Evolutionary conservation across 2,329 filamentous ascomycete species (phyloP), one percentile per base, ranked within the genome.

Genomic region (Leptographium lundbergii): DNA sequence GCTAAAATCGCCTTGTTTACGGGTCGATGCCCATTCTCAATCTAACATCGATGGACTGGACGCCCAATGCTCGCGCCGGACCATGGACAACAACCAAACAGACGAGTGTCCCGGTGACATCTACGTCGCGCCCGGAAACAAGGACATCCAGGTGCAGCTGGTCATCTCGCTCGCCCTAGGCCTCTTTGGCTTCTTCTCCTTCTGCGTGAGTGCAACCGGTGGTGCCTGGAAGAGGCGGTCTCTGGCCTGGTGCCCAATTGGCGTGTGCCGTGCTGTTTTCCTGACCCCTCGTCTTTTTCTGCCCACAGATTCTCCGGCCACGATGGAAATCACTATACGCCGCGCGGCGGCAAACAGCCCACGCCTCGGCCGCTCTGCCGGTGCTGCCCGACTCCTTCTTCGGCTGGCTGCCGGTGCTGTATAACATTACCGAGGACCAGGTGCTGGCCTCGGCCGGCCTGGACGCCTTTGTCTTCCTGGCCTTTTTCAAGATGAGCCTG

Each of bases 401-500:
- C 65, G 92, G 92, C 67, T 99, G 94, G 94, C 94, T 99, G 54
- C 85, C 91, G 1, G 84, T 85, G 3, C 74, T 99, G 48, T 94
- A 91, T 75, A 82, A 75, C 64, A 88, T 99, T 62, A 89, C 85
- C 1, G 91, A 97, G 65, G 86, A 95, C 68, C 88, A 97, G 71
- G 84, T 99, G 4, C 78, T 99, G 57, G 85, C 88, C 19, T 92
- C 91, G 24, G 92, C 92, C 22, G 94, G 94, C 0, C 80, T 99
- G 56, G 94, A 99, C 75, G 94, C 94, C 56, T 99, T 89, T 73
- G 94, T 96, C 64, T 96, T 99, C 69, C 78, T 99, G 17, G 82
- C 87, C 19, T 99, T 99, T 73, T 97, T 96, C 78, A 95, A 91
- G 70, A 94, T 97, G 84, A 87, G 92, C 14, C 88, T 91, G 64